Evolutionary conservation across 345 rosid genomes (phyloP), one percentile per base, ranked within the genome.

Genomic region (Hibiscus tridactylites): DNA sequence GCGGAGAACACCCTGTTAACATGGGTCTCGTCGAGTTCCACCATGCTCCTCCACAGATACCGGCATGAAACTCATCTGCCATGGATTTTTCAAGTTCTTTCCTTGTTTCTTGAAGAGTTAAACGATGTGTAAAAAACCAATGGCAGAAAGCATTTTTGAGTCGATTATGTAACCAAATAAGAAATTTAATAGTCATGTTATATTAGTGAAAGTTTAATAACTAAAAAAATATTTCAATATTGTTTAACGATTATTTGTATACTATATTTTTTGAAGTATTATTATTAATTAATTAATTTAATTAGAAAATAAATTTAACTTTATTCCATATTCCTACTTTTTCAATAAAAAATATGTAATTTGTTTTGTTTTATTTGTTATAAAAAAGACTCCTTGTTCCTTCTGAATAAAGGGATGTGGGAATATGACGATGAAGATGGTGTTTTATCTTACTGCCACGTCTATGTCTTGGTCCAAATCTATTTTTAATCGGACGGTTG

Each of bases 21-120:
- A 76, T 46, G 76, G 52, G 75, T 66, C 76, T 82, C 17, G 86
- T 54, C 6, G 87, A 60, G 63, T 76, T 85, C 98, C 93, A 83
- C 91, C 91, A 92, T 70, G 79, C 79, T 16, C 81, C 89, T 54
- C 87, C 86, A 61, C 84, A 86, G 76, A 85, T 75, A 63, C 86
- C 85, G 19, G 81, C 78, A 53, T 81, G 83, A 64, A 85, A 87
- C 71, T 92, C 97, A 73, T 87, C 92, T 6, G 92, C 92, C 98
- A 93, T 93, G 57, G 28, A 19, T 6, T 1, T 35, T 33, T 28
- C 15, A 5, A 37, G 42, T 65, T 44, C 63, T 2, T 7, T 39
- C 44, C 44, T 39, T 37, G 42, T 37, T 12, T 16, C 53, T 9
- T 64, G 50, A 37, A 1, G 46, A 12, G 12, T 35, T 44, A 56